Evolutionary conservation across 75 land plant genomes (phyloP).

Genomic region (Pinus albicaulis): DNA sequence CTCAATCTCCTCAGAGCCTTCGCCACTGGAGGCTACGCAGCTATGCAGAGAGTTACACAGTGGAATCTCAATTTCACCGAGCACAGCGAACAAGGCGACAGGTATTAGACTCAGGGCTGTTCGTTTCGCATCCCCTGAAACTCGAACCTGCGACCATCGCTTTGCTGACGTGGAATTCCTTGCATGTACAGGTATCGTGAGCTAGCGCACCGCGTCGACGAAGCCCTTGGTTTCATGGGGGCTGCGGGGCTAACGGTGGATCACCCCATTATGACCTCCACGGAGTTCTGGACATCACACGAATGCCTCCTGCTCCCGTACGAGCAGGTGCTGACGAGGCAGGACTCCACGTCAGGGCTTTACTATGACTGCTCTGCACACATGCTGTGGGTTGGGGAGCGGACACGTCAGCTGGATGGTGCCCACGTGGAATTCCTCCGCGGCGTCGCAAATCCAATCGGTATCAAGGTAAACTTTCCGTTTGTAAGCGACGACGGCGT

Average conservation of each 20-base stretch:
- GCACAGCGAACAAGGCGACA: constrained; percentile 74
- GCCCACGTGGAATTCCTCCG: constrained; percentile 71
- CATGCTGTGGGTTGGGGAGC: constrained; percentile 68
- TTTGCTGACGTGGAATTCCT: too few relatives aligned
- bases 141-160: too few relatives aligned
- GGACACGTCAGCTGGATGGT: constrained; percentile 68
- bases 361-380: constrained; percentile 84
- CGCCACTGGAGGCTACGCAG: constrained; percentile 85
- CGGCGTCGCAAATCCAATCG: constrained; percentile 57
- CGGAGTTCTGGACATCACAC: constrained; percentile 86
- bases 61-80: constrained; percentile 83
- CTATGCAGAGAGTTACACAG: constrained; percentile 69
- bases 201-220: constrained; percentile 72
- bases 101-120: constrained; percentile 19
- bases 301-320: constrained; percentile 81
- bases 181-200: constrained; percentile 49
- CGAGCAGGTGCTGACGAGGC: constrained; percentile 66
- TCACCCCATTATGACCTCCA: constrained; percentile 63
- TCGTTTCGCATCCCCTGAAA: not conserved
- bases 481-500: not conserved
- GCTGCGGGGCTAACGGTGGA: constrained; percentile 69
- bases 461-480: constrained; percentile 42
- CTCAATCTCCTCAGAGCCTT: constrained; percentile 70
- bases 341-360: constrained; percentile 74
- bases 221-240: constrained; percentile 77